phyloP scores from a whole-genome alignment of 1,284 basidiomycete species.

The Crepidotus sp. region DNA sequence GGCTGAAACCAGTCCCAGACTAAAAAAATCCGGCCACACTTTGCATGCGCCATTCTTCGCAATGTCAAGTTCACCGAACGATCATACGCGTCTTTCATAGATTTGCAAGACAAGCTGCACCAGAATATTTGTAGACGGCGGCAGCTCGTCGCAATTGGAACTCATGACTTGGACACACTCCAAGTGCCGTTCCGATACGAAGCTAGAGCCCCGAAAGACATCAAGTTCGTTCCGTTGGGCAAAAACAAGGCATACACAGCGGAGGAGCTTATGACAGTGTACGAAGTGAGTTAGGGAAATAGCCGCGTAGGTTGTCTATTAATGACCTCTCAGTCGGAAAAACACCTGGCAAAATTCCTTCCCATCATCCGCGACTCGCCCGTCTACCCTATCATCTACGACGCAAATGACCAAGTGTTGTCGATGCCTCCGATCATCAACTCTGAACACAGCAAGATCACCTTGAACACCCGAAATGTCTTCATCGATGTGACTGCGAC shows the following conservation, averaged over 20 bases:
- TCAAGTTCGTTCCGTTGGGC: constrained; percentile 84
- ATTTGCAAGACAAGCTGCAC: constrained; percentile 97
- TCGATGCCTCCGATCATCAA: constrained; percentile 99
- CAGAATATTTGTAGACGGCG: constrained; percentile 90
- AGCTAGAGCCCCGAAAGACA: constrained; percentile 80
- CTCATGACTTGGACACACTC: constrained; percentile 92
- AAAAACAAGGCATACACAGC: constrained; percentile 71
- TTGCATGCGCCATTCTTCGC: constrained; percentile 86
- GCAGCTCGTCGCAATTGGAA: constrained; percentile 93
- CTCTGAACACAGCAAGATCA: constrained; percentile 96
- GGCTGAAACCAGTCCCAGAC: constrained; percentile 39
- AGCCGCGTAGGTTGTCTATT: not conserved
- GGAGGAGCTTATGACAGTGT: constrained; percentile 81
- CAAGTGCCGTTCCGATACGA: constrained; percentile 87
- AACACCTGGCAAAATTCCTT: constrained; percentile 84
- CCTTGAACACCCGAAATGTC: constrained; percentile 87
- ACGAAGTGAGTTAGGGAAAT: constrained; percentile 56
- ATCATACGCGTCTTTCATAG: constrained; percentile 96
- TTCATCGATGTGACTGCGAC: constrained; percentile 97
- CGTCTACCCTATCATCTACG: constrained; percentile 97
- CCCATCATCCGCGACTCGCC: constrained; percentile 92
- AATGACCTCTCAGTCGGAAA: constrained; percentile 59
- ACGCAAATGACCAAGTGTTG: constrained; percentile 76
- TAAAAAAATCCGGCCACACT: constrained; percentile 79
- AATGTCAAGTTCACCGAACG: constrained; percentile 83